phyloP scores from a whole-genome alignment of 768 basidiomycete species.

The Termitomyces sp. region DNA sequence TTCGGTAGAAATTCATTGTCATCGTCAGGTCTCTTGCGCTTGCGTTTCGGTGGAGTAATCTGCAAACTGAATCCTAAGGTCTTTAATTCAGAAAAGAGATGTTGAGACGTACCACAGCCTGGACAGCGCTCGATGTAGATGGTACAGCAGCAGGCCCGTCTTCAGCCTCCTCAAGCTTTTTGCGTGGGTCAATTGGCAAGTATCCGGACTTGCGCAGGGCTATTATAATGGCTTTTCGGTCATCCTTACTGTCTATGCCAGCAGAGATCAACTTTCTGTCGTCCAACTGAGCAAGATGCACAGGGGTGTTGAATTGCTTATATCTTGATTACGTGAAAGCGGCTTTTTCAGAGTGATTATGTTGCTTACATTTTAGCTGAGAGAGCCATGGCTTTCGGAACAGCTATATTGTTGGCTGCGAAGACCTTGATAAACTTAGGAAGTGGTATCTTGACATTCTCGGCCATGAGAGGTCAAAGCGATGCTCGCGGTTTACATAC shows the following conservation, averaged over 20 bases:
- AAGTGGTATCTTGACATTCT: conserved; percentile 48
- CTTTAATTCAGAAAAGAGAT: background rate
- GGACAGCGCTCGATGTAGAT: conserved; percentile 17
- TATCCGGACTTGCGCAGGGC: conserved; percentile 67
- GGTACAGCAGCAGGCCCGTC: conserved; percentile 12
- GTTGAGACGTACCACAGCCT: conserved; percentile 22
- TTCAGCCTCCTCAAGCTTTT: conserved; percentile 14
- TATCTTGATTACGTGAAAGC: conserved; percentile 40
- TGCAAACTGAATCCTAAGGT: conserved; percentile 11
- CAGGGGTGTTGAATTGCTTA: conserved; percentile 61
- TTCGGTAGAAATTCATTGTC: conserved; percentile 57
- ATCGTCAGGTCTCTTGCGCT: conserved; percentile 46
- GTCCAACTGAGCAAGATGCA: conserved; percentile 50
- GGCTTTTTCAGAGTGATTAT: background rate
- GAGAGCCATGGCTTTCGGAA: conserved; percentile 63
- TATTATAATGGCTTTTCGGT: conserved; percentile 51
- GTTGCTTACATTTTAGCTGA: conserved; percentile 60
- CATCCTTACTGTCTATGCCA: conserved; percentile 61
- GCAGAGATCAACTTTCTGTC: conserved; percentile 51
- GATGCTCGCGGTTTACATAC: no score
- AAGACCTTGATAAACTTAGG: conserved; percentile 66
- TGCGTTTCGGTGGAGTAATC: conserved; percentile 45
- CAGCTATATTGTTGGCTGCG: conserved; percentile 48
- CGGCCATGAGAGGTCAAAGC: conserved; percentile 11
- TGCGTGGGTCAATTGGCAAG: conserved; percentile 24